Percentiles rank a stretch among this genome's conserved stretches.
Conservation (phyloP, 176 grass and related monocot genomes). For the Phragmites australis region DNA sequence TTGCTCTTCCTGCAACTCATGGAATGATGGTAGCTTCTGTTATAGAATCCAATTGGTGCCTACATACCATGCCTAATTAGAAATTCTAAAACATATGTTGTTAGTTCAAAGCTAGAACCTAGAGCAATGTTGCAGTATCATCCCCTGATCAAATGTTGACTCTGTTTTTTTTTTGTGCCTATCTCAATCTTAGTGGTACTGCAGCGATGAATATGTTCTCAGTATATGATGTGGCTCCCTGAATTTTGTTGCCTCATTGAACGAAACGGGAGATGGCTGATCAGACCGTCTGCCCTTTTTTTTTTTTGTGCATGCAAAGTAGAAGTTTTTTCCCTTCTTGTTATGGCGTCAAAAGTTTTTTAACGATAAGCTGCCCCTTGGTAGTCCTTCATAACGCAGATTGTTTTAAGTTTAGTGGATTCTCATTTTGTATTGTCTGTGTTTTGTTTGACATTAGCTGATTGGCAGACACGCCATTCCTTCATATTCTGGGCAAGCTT, state of each 20-base stretch:
- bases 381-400: neutral
- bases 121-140: neutral
- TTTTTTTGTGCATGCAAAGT: slow-evolving; percentile 35
- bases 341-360: neutral
- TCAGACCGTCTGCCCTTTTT: neutral
- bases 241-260: neutral
- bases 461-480: neutral
- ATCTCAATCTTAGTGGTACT: slow-evolving; percentile 1
- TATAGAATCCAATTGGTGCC: neutral
- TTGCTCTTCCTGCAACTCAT: neutral
- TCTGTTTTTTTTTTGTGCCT: neutral
- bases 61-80: neutral
- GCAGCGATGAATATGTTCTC: slow-evolving; percentile 7
- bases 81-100: neutral
- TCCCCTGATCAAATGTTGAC: neutral
- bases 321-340: neutral
- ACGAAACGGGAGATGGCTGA: neutral
- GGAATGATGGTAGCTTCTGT: slow-evolving; percentile 14
- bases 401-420: neutral
- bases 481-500: slow-evolving; percentile 24
- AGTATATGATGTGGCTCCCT: neutral
- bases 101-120: neutral
- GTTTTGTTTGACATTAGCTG: slow-evolving; percentile 3
- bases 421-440: neutral
- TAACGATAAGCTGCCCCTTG: neutral